These are phyloP conservation scores for Rickenella mellea DNA, from an alignment of 768 basidiomycete species.

Conservation along the genomic window DNA sequence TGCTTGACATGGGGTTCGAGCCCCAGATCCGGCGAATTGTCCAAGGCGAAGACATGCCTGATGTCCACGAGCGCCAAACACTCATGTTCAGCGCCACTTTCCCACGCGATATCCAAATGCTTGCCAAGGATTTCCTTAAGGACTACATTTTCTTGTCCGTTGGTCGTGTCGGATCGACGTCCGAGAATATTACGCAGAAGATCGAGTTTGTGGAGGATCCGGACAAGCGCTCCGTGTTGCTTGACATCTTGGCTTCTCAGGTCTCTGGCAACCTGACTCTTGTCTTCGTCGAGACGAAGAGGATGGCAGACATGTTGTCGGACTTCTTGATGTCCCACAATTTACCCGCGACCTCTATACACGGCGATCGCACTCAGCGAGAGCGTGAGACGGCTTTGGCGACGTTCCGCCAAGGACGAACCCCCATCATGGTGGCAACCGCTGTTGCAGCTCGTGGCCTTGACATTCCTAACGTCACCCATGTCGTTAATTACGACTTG, in stretches of 20 bases:
- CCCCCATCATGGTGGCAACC: constrained; percentile 95
- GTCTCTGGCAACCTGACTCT: constrained; percentile 67
- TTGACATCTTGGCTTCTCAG: constrained; percentile 86
- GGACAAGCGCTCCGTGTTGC: constrained; percentile 93
- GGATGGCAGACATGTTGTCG: constrained; percentile 97
- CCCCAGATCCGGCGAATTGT: constrained; percentile 98
- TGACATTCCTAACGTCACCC: constrained; percentile 98
- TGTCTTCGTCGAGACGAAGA: constrained; percentile 98
- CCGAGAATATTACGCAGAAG: constrained; percentile 99
- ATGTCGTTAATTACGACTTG: constrained; percentile 97
- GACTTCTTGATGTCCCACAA: constrained; percentile 83
- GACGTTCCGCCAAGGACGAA: constrained; percentile 91
- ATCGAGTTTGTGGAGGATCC: constrained; percentile 96
- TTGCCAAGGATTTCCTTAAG: constrained; percentile 92
- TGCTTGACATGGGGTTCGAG: constrained; percentile 99
- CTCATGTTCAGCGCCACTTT: constrained; percentile 99
- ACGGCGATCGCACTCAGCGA: constrained; percentile 95
- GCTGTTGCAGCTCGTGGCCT: constrained; percentile 98
- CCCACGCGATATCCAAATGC: constrained; percentile 97
- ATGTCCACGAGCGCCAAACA: constrained; percentile 81
- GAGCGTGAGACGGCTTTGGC: constrained; percentile 94
- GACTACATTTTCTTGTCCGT: constrained; percentile 99
- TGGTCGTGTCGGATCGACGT: constrained; percentile 95
- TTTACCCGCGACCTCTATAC: constrained; percentile 91
- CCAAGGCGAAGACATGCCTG: constrained; percentile 98